phyloP scores from a whole-genome alignment of 108 stramenopile genomes.

The Mayamaea pseudoterrestris region DNA sequence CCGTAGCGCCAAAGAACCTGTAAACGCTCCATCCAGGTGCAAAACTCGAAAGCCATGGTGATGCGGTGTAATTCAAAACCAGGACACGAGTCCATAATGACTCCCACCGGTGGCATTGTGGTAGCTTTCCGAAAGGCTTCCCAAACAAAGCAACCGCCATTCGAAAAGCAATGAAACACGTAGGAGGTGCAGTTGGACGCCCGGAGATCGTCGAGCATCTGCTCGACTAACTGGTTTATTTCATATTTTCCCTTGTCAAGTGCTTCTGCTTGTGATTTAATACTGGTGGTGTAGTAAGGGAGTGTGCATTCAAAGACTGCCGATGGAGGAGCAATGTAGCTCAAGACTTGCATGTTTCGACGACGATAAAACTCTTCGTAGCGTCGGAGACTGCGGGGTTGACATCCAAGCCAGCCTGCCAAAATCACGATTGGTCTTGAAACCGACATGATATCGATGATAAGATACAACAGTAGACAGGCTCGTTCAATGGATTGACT shows the following conservation, averaged over 20 bases:
- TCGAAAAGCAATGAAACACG: constrained; percentile 71
- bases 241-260: too few relatives aligned
- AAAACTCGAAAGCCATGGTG: constrained; percentile 19
- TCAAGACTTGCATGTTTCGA: constrained; percentile 34
- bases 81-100: constrained; percentile 73
- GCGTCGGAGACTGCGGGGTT: constrained; percentile 30
- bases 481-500: too few relatives aligned
- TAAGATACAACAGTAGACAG: too few relatives aligned
- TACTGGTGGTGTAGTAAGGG: neutral
- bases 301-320: constrained; percentile 27
- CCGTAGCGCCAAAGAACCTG: neutral
- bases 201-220: constrained; percentile 33
- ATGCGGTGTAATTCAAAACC: constrained; percentile 19
- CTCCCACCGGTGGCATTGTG: constrained; percentile 12
- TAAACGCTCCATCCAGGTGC: constrained; percentile 12
- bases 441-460: too few relatives aligned
- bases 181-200: constrained; percentile 12
- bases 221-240: too few relatives aligned
- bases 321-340: constrained; percentile 37
- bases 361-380: constrained; percentile 38
- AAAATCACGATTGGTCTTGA: constrained; percentile 64
- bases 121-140: constrained; percentile 38
- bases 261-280: too few relatives aligned
- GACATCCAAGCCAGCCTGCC: constrained; percentile 72
- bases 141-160: constrained; percentile 81